Conservation (phyloP, 306 rosid genomes). For the Prunus salicina region DNA sequence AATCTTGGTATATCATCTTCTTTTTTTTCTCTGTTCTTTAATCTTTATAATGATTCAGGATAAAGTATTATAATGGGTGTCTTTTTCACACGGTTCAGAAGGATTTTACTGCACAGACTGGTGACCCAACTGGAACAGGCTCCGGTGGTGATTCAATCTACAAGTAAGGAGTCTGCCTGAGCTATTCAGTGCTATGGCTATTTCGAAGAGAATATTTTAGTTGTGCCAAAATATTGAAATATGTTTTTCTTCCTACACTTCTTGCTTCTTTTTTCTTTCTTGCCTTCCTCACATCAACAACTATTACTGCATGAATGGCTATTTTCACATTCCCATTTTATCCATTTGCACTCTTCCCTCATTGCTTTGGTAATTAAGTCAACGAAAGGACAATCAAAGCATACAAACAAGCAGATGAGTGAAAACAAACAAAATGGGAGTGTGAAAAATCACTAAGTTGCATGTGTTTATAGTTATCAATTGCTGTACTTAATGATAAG, state of each 20-base stretch:
- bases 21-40: slow-evolving; percentile 2
- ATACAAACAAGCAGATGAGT: no score
- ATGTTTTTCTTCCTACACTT: not conserved
- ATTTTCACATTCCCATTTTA: not conserved
- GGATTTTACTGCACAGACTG: slow-evolving; percentile 95
- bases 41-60: slow-evolving; percentile 36
- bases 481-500: not conserved
- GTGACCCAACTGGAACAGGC: slow-evolving; percentile 85
- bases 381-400: no score
- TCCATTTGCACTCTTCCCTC: no score
- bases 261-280: slow-evolving; percentile 5
- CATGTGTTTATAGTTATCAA: not conserved
- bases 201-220: not conserved
- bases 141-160: slow-evolving; percentile 75
- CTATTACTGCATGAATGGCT: not conserved
- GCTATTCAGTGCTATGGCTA: not conserved
- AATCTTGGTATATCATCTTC: not conserved
- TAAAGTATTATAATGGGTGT: slow-evolving; percentile 83
- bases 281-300: not conserved
- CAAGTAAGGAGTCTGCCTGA: slow-evolving; percentile 41
- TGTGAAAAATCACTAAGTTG: no score
- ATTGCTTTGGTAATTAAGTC: no score
- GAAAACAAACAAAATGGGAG: no score
- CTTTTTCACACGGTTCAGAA: slow-evolving; percentile 83
- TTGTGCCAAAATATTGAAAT: not conserved